These are phyloP conservation scores for Calonectria multiphialidica DNA, from an alignment of 2,329 filamentous ascomycete genomes.

Conservation along the genomic window DNA sequence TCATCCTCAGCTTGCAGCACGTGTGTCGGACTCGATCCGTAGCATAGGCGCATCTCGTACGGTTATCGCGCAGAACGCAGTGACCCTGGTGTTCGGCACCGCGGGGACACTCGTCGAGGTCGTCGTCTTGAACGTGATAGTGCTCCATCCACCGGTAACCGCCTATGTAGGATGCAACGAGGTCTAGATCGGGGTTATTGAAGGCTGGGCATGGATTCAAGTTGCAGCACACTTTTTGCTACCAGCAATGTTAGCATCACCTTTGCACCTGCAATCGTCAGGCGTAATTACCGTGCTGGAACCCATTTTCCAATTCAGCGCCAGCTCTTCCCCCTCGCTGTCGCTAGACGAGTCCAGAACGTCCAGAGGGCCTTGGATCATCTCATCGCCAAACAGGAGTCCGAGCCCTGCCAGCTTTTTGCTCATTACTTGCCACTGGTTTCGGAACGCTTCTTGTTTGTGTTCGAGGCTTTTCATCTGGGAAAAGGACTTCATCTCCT, in stretches of 20 bases:
- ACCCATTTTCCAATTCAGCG: constrained; percentile 21
- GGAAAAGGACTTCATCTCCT: constrained; percentile 15
- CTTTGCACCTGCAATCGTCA: not conserved
- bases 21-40: constrained; percentile 29
- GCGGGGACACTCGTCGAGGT: constrained; percentile 30
- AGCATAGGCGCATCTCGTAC: constrained; percentile 32
- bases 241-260: not conserved
- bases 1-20: constrained; percentile 32
- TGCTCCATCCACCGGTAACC: constrained; percentile 29
- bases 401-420: constrained; percentile 23
- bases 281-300: constrained; percentile 9
- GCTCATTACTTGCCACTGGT: constrained; percentile 28
- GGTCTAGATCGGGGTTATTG: constrained; percentile 26
- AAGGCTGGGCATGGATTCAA: constrained; percentile 27
- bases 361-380: constrained; percentile 6
- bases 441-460: constrained; percentile 16
- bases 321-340: constrained; percentile 23
- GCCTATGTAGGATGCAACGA: constrained; percentile 29
- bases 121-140: constrained; percentile 34
- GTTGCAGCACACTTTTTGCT: constrained; percentile 29
- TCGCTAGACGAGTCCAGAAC: constrained; percentile 24
- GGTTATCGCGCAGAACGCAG: constrained; percentile 31
- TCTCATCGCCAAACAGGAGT: constrained; percentile 28
- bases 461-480: constrained; percentile 5
- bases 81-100: constrained; percentile 28